Evolutionary conservation across 306 rosid genomes (phyloP).

Genomic region (Cicer bijugum): DNA sequence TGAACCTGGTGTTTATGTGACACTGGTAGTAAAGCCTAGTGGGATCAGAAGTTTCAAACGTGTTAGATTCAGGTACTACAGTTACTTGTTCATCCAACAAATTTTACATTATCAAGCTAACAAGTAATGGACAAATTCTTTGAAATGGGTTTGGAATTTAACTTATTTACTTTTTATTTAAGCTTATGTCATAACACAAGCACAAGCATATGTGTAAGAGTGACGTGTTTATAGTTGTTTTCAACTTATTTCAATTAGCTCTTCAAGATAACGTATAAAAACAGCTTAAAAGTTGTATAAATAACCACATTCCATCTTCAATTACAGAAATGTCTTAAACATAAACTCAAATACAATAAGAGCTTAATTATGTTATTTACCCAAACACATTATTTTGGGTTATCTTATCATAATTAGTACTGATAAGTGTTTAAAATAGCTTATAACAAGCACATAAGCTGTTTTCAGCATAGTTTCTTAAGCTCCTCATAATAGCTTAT

Average conservation of each 20-base stretch:
- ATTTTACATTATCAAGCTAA: constrained; percentile 9
- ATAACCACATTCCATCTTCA: no score
- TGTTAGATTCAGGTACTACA: constrained; percentile 86
- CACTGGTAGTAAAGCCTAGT: constrained; percentile 52
- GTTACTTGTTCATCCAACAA: constrained; percentile 5
- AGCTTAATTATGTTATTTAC: no score
- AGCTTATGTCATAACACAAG: background rate
- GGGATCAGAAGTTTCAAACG: constrained; percentile 66
- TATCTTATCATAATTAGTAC: no score
- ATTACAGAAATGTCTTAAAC: no score
- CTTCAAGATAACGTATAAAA: no score
- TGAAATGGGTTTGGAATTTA: background rate
- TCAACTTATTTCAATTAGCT: background rate
- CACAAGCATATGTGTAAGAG: background rate
- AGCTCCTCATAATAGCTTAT: background rate
- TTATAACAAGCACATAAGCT: no score
- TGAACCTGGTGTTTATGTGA: constrained; percentile 88
- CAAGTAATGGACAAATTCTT: background rate
- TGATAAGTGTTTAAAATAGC: no score
- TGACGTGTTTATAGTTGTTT: background rate
- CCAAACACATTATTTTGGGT: no score
- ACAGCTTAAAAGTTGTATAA: no score
- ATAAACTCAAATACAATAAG: no score
- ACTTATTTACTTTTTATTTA: background rate
- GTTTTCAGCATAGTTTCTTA: no score